A percentile compares a stretch with the other conserved stretches of the same genome.
Conservation (phyloP, 2,329 filamentous ascomycete species). For the Cadophora luteo-olivacea region DNA sequence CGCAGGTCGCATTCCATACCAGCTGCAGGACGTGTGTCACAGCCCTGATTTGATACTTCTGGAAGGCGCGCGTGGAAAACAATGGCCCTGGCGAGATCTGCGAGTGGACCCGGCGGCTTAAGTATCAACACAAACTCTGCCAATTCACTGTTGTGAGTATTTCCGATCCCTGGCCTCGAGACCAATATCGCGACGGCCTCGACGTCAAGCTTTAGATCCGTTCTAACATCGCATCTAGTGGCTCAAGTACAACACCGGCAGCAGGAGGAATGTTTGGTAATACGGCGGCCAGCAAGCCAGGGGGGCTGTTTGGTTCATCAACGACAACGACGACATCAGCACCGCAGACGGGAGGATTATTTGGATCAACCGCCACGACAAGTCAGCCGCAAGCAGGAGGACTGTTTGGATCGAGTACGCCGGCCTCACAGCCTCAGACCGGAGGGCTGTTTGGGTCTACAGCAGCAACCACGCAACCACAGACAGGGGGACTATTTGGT, state of each 20-base stretch:
- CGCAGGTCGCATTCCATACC: slow-evolving; percentile 24
- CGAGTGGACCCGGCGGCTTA: slow-evolving; percentile 64
- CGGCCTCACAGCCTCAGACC: slow-evolving; percentile 34
- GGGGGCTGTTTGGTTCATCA: slow-evolving; percentile 41
- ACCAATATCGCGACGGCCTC: slow-evolving; percentile 24
- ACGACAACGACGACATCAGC: slow-evolving; percentile 28
- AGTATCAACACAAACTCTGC: slow-evolving; percentile 69
- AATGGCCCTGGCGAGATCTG: slow-evolving; percentile 56
- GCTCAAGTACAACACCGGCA: slow-evolving; percentile 35
- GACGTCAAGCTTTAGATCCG: slow-evolving; percentile 8
- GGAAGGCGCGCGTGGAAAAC: slow-evolving; percentile 19
- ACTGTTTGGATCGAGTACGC: slow-evolving; percentile 42
- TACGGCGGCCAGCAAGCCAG: slow-evolving; percentile 31
- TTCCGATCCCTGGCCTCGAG: slow-evolving; percentile 27
- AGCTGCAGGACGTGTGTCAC: slow-evolving; percentile 15
- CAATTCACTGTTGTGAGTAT: slow-evolving; percentile 60
- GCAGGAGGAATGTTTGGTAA: slow-evolving; percentile 38
- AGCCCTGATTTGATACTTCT: slow-evolving; percentile 19
- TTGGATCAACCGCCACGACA: slow-evolving; percentile 40
- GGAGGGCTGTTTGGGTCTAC: slow-evolving; percentile 44
- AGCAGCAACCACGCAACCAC: slow-evolving; percentile 34
- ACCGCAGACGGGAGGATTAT: slow-evolving; percentile 42
- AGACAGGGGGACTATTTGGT: slow-evolving; percentile 40
- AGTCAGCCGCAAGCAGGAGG: slow-evolving; percentile 39
- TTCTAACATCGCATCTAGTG: slow-evolving; percentile 38